Evolutionary conservation across 345 rosid genomes (phyloP).

Genomic region (Sisymbrium irio): DNA sequence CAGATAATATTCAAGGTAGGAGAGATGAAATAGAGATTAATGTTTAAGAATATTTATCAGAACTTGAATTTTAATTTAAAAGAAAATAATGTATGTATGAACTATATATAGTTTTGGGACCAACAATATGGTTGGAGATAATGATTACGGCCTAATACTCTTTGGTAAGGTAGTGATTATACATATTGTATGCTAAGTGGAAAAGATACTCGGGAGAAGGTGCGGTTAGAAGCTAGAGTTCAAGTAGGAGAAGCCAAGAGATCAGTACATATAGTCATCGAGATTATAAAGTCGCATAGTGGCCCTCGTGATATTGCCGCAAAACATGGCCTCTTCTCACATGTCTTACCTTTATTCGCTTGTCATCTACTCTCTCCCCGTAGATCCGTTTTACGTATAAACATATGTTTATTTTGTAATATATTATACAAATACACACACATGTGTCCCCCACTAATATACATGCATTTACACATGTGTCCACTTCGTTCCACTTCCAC

Average conservation of each 20-base stretch:
- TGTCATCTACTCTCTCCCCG: constrained; percentile 23
- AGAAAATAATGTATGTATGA: background rate
- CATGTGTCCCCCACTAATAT: constrained; percentile 25
- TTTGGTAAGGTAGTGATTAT: background rate
- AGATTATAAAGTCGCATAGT: constrained; percentile 23
- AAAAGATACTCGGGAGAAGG: constrained; percentile 21
- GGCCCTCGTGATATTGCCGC: constrained; percentile 38
- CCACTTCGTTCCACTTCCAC: constrained; percentile 25
- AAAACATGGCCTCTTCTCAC: constrained; percentile 32
- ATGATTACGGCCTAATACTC: background rate
- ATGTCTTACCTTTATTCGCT: constrained; percentile 28
- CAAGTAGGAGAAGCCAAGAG: constrained; percentile 34
- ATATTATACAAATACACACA: constrained; percentile 7
- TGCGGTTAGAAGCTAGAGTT: constrained; percentile 24
- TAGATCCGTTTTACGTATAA: constrained; percentile 24
- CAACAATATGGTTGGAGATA: background rate
- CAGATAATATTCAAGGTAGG: background rate
- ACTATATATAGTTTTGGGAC: background rate
- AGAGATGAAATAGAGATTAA: background rate
- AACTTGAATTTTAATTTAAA: background rate
- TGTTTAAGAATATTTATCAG: background rate
- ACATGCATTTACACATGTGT: constrained; percentile 32
- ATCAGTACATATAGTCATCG: constrained; percentile 23
- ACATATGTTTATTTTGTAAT: background rate
- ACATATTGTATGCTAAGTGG: background rate